These are phyloP conservation scores for Populus alba DNA, from an alignment of 345 rosid species.

Conservation along the genomic window DNA sequence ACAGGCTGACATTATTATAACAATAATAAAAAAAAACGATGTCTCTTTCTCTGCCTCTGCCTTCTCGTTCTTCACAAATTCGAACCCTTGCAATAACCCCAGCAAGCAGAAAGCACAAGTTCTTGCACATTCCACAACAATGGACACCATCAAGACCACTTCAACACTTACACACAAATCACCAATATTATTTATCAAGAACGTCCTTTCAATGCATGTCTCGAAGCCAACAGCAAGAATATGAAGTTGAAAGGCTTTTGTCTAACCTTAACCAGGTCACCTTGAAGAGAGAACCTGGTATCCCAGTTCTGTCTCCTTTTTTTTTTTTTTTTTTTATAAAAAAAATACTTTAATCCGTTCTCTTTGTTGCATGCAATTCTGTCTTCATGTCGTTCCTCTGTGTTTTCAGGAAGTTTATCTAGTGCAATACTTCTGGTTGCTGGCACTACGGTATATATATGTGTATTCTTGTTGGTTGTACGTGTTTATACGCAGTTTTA, in stretches of 20 bases:
- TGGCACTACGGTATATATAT: conserved; percentile 79
- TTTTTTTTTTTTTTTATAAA: too few relatives aligned
- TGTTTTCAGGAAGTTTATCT: conserved; percentile 64
- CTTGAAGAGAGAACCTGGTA: conserved; percentile 75
- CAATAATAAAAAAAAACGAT: background rate
- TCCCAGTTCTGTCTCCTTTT: background rate
- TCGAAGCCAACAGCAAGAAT: conserved; percentile 33
- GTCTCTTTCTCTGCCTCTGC: background rate
- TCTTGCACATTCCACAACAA: background rate
- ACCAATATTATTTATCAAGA: background rate
- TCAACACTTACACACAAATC: background rate
- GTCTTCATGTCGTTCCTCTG: background rate
- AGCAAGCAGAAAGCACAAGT: background rate
- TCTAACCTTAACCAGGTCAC: conserved; percentile 80
- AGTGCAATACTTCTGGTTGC: conserved; percentile 81
- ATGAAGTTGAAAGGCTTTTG: conserved; percentile 68
- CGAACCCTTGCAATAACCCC: background rate
- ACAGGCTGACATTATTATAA: background rate
- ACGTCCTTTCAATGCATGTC: conserved; percentile 39
- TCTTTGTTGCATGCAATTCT: too few relatives aligned
- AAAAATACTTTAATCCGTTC: too few relatives aligned
- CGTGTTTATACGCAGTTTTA: background rate
- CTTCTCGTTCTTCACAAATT: background rate
- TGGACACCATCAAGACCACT: background rate
- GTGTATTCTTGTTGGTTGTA: background rate